These are phyloP conservation scores for Vicia sativa DNA, from an alignment of 306 rosid species.

Conservation along the genomic window DNA sequence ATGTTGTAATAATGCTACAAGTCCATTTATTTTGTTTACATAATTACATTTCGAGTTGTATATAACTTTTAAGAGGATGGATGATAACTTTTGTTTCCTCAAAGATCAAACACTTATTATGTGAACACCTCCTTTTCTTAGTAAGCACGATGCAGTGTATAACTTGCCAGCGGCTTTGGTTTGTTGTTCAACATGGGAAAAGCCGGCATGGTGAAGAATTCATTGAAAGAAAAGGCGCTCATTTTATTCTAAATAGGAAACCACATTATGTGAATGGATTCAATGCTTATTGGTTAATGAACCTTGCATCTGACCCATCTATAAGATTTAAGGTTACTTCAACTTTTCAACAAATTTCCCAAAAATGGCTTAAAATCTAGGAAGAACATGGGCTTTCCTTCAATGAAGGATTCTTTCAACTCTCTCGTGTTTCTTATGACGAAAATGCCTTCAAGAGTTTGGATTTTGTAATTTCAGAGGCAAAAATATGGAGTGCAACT, in stretches of 20 bases:
- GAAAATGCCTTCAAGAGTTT: slow-evolving; percentile 38
- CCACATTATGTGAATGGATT: slow-evolving; percentile 53
- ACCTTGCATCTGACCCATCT: slow-evolving; percentile 50
- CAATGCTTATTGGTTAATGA: slow-evolving; percentile 64
- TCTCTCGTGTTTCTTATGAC: slow-evolving; percentile 43
- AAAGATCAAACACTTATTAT: slow-evolving; percentile 59
- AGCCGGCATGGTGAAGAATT: neutral
- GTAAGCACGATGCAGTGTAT: slow-evolving; percentile 58
- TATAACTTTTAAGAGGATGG: no score
- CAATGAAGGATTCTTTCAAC: slow-evolving; percentile 45
- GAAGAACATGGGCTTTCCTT: slow-evolving; percentile 50
- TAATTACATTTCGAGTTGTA: no score
- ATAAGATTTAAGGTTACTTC: slow-evolving; percentile 48
- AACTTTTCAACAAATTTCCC: slow-evolving; percentile 38
- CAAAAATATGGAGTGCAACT: slow-evolving; percentile 18
- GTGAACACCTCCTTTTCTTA: slow-evolving; percentile 69
- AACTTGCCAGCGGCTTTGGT: slow-evolving; percentile 46
- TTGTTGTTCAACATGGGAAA: neutral
- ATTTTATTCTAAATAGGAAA: slow-evolving; percentile 42
- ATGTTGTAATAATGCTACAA: no score
- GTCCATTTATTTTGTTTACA: no score
- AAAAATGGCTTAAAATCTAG: slow-evolving; percentile 44
- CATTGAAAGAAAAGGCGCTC: slow-evolving; percentile 44
- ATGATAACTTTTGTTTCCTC: slow-evolving; percentile 64
- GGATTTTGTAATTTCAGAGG: slow-evolving; percentile 37